Percentiles rank a stretch among this genome's conserved stretches.
Evolutionary conservation across 441 rosid genomes (phyloP).

Genomic region (Gossypium trilobum): DNA sequence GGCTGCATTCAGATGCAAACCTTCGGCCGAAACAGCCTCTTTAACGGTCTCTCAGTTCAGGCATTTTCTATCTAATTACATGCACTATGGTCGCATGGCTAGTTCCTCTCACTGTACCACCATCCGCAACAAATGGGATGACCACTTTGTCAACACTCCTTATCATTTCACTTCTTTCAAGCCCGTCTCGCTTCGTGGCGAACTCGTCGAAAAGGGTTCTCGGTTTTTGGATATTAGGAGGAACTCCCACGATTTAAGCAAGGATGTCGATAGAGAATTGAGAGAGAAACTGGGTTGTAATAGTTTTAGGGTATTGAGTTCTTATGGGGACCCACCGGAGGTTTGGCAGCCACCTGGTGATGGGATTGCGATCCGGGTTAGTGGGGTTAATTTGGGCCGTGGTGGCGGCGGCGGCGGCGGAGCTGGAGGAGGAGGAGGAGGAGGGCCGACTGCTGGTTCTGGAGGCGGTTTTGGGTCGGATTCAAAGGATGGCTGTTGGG

Average conservation of each 20-base stretch:
- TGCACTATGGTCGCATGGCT: constrained; percentile 42
- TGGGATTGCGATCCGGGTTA: constrained; percentile 47
- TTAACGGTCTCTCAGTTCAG: constrained; percentile 54
- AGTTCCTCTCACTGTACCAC: constrained; percentile 32
- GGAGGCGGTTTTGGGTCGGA: constrained; percentile 42
- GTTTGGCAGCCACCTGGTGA: constrained; percentile 97
- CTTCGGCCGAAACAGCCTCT: constrained; percentile 49
- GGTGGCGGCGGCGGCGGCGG: constrained; percentile 31
- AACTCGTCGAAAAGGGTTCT: constrained; percentile 37
- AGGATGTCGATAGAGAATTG: constrained; percentile 24
- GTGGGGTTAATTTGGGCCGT: constrained; percentile 34
- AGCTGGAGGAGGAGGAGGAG: constrained; percentile 33
- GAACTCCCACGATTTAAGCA: constrained; percentile 15
- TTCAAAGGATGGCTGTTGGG: constrained; percentile 70
- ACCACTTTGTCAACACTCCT: constrained; percentile 33
- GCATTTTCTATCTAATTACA: constrained; percentile 42
- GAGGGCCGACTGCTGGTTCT: constrained; percentile 31
- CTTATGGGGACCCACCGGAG: constrained; percentile 91
- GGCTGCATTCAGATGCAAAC: constrained; percentile 59
- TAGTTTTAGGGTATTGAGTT: constrained; percentile 27
- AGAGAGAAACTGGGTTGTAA: constrained; percentile 23
- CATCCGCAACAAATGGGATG: constrained; percentile 38
- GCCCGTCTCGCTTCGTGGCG: constrained; percentile 50
- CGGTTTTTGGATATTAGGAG: constrained; percentile 31
- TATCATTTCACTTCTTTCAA: constrained; percentile 40